Evolutionary conservation across 2,329 filamentous ascomycete species (phyloP).

Genomic region (Herpotrichia juniperi): DNA sequence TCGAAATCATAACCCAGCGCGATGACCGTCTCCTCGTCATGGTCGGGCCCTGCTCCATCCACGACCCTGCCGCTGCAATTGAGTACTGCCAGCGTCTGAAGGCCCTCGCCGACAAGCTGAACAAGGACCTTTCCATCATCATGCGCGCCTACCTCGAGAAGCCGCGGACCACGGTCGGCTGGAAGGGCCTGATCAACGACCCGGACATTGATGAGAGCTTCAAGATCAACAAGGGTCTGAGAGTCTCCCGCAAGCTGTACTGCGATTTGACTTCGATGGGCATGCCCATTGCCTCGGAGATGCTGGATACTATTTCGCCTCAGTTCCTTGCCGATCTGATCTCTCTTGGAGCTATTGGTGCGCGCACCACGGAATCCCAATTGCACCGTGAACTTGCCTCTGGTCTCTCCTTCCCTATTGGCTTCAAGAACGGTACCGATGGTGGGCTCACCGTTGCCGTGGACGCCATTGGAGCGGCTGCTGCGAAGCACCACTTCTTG

Average conservation of each 20-base stretch:
- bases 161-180: conserved; percentile 95
- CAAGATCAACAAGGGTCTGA: conserved; percentile 98
- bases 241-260: conserved; percentile 91
- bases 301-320: conserved; percentile 98
- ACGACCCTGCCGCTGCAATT: conserved; percentile 85
- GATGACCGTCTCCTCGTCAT: conserved; percentile 92
- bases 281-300: conserved; percentile 96
- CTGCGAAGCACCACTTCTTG: conserved; percentile 94
- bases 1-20: conserved; percentile 77
- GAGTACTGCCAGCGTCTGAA: conserved; percentile 87
- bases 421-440: conserved; percentile 99
- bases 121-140: conserved; percentile 84
- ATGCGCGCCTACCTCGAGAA: conserved; percentile 99
- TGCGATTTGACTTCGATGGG: conserved; percentile 83
- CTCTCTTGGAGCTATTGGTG: conserved; percentile 93
- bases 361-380: conserved; percentile 94
- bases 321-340: conserved; percentile 97
- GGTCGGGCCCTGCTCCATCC: conserved; percentile 94
- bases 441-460: conserved; percentile 89
- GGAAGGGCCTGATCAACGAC: conserved; percentile 99
- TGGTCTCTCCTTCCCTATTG: conserved; percentile 94
- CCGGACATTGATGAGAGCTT: conserved; percentile 96
- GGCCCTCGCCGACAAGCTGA: conserved; percentile 77
- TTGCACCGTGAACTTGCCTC: conserved; percentile 94
- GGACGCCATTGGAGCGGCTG: conserved; percentile 85